A percentile compares a stretch with the other conserved stretches of the same genome.
phyloP scores from a whole-genome alignment of 192 early-diverging fungal genomes.

The Coemansia sp. region DNA sequence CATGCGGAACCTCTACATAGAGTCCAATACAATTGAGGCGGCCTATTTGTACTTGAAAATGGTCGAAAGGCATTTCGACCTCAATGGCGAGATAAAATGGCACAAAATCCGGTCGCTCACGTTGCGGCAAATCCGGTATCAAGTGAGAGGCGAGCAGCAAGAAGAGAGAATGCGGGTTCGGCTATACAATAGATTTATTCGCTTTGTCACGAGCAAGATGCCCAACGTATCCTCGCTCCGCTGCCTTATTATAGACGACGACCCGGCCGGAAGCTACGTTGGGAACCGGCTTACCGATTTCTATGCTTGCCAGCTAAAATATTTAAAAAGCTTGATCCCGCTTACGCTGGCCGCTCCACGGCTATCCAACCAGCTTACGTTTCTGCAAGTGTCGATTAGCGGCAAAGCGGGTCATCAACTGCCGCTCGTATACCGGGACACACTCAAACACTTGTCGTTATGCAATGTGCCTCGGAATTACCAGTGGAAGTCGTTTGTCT shows the following conservation, averaged over 20 bases:
- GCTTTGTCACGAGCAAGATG: constrained; percentile 5
- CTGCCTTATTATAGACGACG: constrained; percentile 4
- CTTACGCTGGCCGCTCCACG: neutral
- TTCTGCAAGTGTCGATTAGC: constrained; percentile 5
- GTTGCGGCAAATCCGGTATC: constrained; percentile 3
- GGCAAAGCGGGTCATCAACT: neutral
- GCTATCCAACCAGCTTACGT: constrained; percentile 3
- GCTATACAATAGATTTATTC: neutral
- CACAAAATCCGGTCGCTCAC: constrained; percentile 3
- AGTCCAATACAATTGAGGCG: neutral
- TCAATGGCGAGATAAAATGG: neutral
- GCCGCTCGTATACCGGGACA: neutral
- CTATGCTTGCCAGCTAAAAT: constrained; percentile 1
- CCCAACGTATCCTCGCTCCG: neutral
- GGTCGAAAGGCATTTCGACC: neutral
- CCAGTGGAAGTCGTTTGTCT: neutral
- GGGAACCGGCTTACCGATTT: constrained; percentile 4
- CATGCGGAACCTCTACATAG: constrained; percentile 5
- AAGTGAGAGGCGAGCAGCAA: neutral
- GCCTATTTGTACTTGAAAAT: neutral
- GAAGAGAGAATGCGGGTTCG: neutral
- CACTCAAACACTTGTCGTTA: constrained; percentile 8
- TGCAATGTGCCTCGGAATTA: constrained; percentile 10
- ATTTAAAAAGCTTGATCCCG: constrained; percentile 10
- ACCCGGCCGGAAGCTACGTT: neutral